phyloP scores from a whole-genome alignment of 2,329 filamentous ascomycete species.

The Aspergillus sergii region DNA sequence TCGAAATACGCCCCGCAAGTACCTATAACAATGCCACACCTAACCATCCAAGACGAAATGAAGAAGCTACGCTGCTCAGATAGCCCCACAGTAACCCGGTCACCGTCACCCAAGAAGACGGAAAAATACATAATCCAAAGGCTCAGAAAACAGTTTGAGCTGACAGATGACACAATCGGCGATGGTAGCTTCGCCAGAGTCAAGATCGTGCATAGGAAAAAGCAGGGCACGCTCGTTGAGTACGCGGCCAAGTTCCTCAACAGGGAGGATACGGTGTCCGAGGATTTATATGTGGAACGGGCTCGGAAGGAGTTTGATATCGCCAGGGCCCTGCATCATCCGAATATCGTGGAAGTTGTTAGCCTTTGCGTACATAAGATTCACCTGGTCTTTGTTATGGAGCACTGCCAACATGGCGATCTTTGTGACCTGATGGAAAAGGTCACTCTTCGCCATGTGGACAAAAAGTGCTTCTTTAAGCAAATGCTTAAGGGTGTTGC shows the following conservation, averaged over 20 bases:
- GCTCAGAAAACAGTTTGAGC: not conserved
- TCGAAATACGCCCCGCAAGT: not conserved
- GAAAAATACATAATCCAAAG: not conserved
- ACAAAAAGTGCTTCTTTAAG: conserved; percentile 85
- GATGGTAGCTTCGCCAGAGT: conserved; percentile 84
- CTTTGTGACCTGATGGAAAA: conserved; percentile 74
- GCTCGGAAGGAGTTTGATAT: conserved; percentile 91
- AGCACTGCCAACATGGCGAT: conserved; percentile 83
- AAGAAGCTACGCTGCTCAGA: not conserved
- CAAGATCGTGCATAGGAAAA: conserved; percentile 70
- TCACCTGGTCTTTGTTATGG: conserved; percentile 91
- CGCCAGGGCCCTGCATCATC: conserved; percentile 80
- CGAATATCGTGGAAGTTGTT: conserved; percentile 82
- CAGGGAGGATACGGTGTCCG: conserved; percentile 66
- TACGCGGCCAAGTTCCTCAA: conserved; percentile 90
- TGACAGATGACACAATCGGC: conserved; percentile 58
- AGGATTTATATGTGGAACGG: conserved; percentile 79
- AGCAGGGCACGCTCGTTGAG: conserved; percentile 36
- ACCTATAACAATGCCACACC: not conserved
- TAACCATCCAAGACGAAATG: not conserved
- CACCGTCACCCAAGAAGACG: not conserved
- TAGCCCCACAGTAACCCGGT: not conserved
- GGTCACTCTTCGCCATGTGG: conserved; percentile 66
- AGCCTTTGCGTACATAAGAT: conserved; percentile 73
- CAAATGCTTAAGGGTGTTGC: conserved; percentile 80